phyloP scores from a whole-genome alignment of 176 grass and related monocot species.

The Bonia amplexicaulis region DNA sequence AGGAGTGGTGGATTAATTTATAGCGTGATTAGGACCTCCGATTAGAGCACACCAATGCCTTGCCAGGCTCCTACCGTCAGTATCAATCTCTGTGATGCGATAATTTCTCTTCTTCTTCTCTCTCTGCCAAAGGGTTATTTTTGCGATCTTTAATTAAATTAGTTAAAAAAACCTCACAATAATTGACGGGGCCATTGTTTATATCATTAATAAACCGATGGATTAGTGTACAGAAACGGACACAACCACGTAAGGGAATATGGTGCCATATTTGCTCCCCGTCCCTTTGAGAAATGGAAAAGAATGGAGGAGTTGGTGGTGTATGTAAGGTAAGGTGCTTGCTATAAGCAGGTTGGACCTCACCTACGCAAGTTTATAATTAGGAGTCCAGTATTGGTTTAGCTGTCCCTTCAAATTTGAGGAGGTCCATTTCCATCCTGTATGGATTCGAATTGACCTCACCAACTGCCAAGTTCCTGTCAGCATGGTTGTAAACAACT shows the following conservation, averaged over 20 bases:
- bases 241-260: not conserved
- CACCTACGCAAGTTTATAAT: conserved; percentile 23
- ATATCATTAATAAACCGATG: not conserved
- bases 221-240: not conserved
- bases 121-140: not conserved
- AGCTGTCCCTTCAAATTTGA: conserved; percentile 31
- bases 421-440: conserved; percentile 31
- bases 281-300: not conserved
- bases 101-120: not conserved
- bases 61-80: conserved; percentile 5
- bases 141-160: not conserved
- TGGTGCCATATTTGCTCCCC: not conserved
- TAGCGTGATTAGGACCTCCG: conserved; percentile 34
- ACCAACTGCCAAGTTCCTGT: conserved; percentile 39
- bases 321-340: not conserved
- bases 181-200: conserved; percentile 13
- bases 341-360: conserved; percentile 30
- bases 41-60: conserved; percentile 29
- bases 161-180: conserved; percentile 1
- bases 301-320: no score
- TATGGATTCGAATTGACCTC: conserved; percentile 29
- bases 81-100: conserved; percentile 1
- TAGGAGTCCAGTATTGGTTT: conserved; percentile 27
- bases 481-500: conserved; percentile 36
- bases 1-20: conserved; percentile 27